These are phyloP conservation scores for Apophysomyces sp. DNA, from an alignment of 371 early-diverging fungal genomes.

Conservation along the genomic window DNA sequence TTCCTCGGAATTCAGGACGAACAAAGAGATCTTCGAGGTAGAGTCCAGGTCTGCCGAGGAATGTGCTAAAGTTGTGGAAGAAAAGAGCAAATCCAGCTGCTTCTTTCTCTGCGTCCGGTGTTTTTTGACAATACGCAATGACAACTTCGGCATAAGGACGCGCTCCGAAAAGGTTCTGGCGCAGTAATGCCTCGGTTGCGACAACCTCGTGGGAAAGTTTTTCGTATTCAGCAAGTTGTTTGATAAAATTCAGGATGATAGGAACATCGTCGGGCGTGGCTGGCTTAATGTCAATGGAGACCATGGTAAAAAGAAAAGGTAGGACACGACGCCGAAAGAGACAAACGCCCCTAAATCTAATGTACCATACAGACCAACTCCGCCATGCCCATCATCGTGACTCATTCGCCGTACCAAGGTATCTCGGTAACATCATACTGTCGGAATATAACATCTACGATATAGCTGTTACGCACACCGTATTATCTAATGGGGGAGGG, in stretches of 20 bases:
- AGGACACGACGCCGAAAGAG: background rate
- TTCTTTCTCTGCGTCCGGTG: slow-evolving; percentile 20
- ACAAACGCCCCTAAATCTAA: background rate
- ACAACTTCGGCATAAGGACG: slow-evolving; percentile 69
- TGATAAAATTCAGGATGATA: slow-evolving; percentile 67
- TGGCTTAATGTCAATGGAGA: slow-evolving; percentile 42
- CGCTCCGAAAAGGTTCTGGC: slow-evolving; percentile 61
- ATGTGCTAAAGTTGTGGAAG: slow-evolving; percentile 83
- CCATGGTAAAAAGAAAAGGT: background rate
- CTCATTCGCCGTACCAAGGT: background rate
- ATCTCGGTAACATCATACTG: no score
- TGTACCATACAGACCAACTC: background rate
- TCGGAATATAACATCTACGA: no score
- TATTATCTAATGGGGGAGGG: no score
- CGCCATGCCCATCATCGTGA: background rate
- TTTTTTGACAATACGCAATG: slow-evolving; percentile 52
- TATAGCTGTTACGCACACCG: no score
- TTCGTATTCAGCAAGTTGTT: slow-evolving; percentile 77
- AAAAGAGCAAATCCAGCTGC: slow-evolving; percentile 81
- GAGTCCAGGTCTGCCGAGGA: slow-evolving; percentile 71
- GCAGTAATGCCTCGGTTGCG: slow-evolving; percentile 68
- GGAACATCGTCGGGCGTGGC: slow-evolving; percentile 65
- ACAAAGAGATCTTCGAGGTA: slow-evolving; percentile 87
- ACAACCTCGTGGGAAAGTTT: slow-evolving; percentile 67
- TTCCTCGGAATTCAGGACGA: slow-evolving; percentile 59